phyloP scores from a whole-genome alignment of 805 yeast genomes.

The Cyberlindnera maritima region DNA sequence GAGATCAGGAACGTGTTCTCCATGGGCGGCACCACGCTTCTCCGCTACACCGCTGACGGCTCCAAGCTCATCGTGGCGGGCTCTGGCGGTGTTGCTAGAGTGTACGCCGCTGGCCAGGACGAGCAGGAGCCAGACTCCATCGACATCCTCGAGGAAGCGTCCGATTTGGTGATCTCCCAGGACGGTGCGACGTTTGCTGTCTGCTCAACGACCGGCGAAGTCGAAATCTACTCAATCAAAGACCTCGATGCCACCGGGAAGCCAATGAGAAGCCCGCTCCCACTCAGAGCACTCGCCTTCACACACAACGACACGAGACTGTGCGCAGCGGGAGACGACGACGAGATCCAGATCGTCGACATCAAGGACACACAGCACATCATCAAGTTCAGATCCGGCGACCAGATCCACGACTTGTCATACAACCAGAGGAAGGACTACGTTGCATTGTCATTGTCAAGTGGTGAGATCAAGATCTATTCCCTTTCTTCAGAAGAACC shows the following conservation, averaged over 20 bases:
- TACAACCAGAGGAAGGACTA: constrained; percentile 57
- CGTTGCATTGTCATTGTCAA: constrained; percentile 54
- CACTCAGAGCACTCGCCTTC: constrained; percentile 50
- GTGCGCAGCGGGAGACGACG: constrained; percentile 67
- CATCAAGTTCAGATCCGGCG: constrained; percentile 40
- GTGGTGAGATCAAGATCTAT: constrained; percentile 56
- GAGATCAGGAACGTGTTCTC: constrained; percentile 23
- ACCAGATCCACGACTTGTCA: constrained; percentile 54
- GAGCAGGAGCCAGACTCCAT: constrained; percentile 26
- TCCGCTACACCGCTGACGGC: constrained; percentile 18
- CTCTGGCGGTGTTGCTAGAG: constrained; percentile 22
- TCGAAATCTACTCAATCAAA: constrained; percentile 22
- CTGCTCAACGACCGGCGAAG: constrained; percentile 25
- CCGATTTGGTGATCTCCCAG: constrained; percentile 17
- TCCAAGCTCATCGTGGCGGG: constrained; percentile 25
- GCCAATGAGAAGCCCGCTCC: constrained; percentile 25
- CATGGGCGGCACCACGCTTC: constrained; percentile 24
- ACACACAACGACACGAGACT: constrained; percentile 60
- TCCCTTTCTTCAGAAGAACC: constrained; percentile 53
- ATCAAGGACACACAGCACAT: constrained; percentile 28
- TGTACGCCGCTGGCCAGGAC: constrained; percentile 20
- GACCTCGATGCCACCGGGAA: constrained; percentile 11
- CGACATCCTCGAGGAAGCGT: constrained; percentile 23
- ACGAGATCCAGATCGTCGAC: constrained; percentile 50
- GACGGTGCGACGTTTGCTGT: constrained; percentile 21